Base-by-base conservation (phyloP, 331 rosid species). In the Prunus yedoensis region DNA sequence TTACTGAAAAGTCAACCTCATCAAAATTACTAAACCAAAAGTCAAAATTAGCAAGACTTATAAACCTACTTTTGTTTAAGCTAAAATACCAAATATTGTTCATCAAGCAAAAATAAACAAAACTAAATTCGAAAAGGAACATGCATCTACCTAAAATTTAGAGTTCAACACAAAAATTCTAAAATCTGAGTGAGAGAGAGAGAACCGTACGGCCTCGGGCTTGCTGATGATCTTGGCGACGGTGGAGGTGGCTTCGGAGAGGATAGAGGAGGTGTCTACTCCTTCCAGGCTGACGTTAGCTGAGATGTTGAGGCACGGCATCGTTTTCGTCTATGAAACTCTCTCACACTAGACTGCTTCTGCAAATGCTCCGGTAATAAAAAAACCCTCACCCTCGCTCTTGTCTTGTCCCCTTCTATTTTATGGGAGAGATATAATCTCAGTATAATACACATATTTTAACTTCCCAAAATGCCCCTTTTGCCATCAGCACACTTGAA, bases 301-400 rank as follows among this genome's bases (percentile, higher is more conserved):
- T 45, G 96, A 89, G 79, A 94, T 43, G 83, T 90, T 91, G 25
- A 94, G 91, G 89, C 96, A 91, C 77, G 97, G 96, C 98, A 94
- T 94, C 74, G 80, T 85, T 71, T 56, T 43, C 68, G 74, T 28
- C 81, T 51, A 47, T 28, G 21, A 14, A 15, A 25, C 52, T 73
- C 58, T 28, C 20, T 0, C 58, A 27, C 18, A 32, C 74, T 21
- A 14, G 18, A 38, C 53, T 4, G 30, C 20, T 53, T 74, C 74
- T 74, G 63, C 41, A 52, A 64, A 23, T 10, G 16, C n/a, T 45
- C 4, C 16, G 50, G 27, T 5, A 9, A 2, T 1, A 0, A 0
- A 21, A 21, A 17, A 2, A 10, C 59, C 30, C 35, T 23, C 53
- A 18, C 30, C 17, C 60, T 50, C 62, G 2, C 61, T 16, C 6